phyloP scores from a whole-genome alignment of 2,329 filamentous ascomycete species.

The Madurella fahalii region DNA sequence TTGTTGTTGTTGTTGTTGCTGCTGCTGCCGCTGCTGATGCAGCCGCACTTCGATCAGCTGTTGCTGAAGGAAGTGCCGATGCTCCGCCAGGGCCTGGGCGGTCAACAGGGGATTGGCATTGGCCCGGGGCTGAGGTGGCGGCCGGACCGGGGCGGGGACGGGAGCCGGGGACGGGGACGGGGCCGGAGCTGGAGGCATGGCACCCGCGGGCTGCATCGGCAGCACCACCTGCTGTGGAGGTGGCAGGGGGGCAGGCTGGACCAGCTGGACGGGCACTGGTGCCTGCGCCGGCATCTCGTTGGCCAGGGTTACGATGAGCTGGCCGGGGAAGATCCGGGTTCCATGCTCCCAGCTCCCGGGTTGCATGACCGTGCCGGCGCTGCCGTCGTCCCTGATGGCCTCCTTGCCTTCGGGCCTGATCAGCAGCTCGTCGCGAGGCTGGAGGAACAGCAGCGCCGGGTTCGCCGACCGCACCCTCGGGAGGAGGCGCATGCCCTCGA shows the following conservation, averaged over 20 bases:
- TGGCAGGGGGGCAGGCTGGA: too few relatives aligned
- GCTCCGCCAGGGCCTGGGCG: too few relatives aligned
- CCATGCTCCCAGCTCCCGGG: not conserved
- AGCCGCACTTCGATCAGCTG: too few relatives aligned
- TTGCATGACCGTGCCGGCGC: not conserved
- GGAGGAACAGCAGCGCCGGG: not conserved
- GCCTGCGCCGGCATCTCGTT: not conserved
- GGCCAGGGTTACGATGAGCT: too few relatives aligned
- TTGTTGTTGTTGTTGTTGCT: not conserved
- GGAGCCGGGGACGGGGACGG: too few relatives aligned
- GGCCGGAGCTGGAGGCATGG: not conserved
- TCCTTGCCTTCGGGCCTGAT: not conserved
- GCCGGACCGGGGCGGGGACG: too few relatives aligned
- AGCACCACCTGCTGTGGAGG: not conserved
- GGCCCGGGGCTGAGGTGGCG: too few relatives aligned
- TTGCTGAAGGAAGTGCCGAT: too few relatives aligned
- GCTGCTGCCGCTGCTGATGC: too few relatives aligned
- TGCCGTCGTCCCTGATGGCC: not conserved
- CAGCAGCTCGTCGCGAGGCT: not conserved
- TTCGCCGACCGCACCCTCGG: not conserved
- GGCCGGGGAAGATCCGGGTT: not conserved
- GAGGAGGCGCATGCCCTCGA: conserved; percentile 63
- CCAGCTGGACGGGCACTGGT: not conserved
- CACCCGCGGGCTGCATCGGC: not conserved
- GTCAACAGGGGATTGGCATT: too few relatives aligned